Evolutionary conservation across 192 early-diverging fungal species (phyloP).

Genomic region (Podila epigama): DNA sequence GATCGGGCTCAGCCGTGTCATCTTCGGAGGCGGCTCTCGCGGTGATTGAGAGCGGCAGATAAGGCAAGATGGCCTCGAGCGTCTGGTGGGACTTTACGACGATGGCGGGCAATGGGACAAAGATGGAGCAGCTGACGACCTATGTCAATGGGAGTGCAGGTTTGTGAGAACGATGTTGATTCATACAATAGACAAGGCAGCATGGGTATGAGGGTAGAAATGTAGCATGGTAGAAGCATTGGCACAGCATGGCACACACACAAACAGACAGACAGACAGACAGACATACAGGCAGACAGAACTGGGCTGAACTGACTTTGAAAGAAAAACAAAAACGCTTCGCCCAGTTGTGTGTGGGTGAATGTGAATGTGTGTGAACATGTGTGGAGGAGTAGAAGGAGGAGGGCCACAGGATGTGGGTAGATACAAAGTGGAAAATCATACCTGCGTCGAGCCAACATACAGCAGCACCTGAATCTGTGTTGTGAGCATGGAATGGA

Average conservation of each 20-base stretch:
- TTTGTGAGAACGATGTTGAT: not conserved
- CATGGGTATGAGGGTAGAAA: too few species aligned
- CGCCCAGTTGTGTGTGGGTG: too few species aligned
- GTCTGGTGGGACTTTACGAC: constrained; percentile 45
- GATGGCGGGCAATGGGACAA: constrained; percentile 2
- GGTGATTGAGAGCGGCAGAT: constrained; percentile 28
- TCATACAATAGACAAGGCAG: not conserved
- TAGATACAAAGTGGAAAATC: too few species aligned
- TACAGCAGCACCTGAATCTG: constrained; percentile 46
- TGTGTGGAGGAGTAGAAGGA: too few species aligned
- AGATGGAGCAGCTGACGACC: constrained; percentile 41
- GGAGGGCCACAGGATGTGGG: too few species aligned
- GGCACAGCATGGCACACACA: too few species aligned
- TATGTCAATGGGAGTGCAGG: not conserved
- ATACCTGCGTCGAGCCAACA: constrained; percentile 42
- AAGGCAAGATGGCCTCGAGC: constrained; percentile 36
- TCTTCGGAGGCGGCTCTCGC: not conserved
- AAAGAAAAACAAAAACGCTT: too few species aligned
- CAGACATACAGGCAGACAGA: too few species aligned
- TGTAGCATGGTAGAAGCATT: too few species aligned
- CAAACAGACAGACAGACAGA: too few species aligned
- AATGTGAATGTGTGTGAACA: too few species aligned
- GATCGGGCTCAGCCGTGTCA: constrained; percentile 4
- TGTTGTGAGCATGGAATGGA: constrained; percentile 26
- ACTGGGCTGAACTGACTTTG: too few species aligned